phyloP scores from a whole-genome alignment of 2,329 filamentous ascomycete species.

The Pseudofabraea citricarpa region DNA sequence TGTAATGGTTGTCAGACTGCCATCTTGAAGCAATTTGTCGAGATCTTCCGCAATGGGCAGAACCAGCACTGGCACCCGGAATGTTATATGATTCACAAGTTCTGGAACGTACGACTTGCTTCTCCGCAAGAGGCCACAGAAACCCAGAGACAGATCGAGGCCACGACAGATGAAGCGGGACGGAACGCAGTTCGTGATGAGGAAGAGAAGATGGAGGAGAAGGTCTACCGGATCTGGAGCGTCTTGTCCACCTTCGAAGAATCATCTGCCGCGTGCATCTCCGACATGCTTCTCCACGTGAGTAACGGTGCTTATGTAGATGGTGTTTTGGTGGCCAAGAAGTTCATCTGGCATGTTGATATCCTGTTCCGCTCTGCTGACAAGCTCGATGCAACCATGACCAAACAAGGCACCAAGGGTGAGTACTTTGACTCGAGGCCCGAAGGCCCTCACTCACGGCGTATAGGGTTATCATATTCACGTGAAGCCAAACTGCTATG shows the following conservation, averaged over 20 bases:
- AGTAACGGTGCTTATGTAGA: conserved; percentile 97
- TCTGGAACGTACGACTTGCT: conserved; percentile 89
- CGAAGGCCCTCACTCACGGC: neutral
- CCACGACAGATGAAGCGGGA: conserved; percentile 59
- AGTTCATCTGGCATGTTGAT: conserved; percentile 94
- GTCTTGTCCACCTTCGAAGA: conserved; percentile 96
- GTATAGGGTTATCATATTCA: conserved; percentile 75
- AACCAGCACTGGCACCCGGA: conserved; percentile 99
- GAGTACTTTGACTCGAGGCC: conserved; percentile 25
- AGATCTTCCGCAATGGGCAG: conserved; percentile 95
- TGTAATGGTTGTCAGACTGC: conserved; percentile 97
- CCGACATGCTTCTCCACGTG: conserved; percentile 96
- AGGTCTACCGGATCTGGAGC: conserved; percentile 97
- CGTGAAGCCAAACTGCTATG: conserved; percentile 98
- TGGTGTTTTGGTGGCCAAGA: conserved; percentile 88
- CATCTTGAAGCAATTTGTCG: conserved; percentile 97
- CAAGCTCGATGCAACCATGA: conserved; percentile 71
- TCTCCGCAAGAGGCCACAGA: conserved; percentile 41
- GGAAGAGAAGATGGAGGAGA: conserved; percentile 95
- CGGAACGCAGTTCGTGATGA: conserved; percentile 74
- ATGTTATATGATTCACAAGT: conserved; percentile 99
- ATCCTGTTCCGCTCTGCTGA: conserved; percentile 88
- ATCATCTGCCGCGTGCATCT: conserved; percentile 95
- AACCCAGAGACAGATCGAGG: conserved; percentile 31
- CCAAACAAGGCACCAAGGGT: conserved; percentile 70